Conservation (phyloP, 139 green algal species). For the Chlamydomonas sphaeroides region DNA sequence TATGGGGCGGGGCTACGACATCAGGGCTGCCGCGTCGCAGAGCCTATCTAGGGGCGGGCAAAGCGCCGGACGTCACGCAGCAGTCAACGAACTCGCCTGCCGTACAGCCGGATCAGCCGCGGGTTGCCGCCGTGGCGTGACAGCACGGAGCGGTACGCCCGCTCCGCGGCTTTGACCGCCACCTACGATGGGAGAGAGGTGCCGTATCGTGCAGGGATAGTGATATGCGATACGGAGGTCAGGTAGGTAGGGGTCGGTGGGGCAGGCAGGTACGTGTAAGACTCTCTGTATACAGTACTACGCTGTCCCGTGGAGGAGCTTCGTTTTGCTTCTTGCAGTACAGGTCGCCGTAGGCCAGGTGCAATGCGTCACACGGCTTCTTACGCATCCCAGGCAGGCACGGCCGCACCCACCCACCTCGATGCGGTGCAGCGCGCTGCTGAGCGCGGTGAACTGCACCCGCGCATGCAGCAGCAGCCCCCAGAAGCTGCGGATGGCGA, state of each 20-base stretch:
- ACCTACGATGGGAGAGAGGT: not conserved
- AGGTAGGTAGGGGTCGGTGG: not conserved
- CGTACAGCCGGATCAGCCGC: slow-evolving; percentile 25
- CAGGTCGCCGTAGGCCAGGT: not conserved
- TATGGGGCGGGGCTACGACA: too few relatives aligned
- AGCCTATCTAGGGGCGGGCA: too few relatives aligned
- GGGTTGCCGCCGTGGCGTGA: not conserved
- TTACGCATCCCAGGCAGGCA: not conserved
- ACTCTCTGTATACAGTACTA: too few relatives aligned
- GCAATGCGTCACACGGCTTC: too few relatives aligned
- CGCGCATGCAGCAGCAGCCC: not conserved
- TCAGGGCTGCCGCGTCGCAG: too few relatives aligned
- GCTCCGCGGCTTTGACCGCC: not conserved
- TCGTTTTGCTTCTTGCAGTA: not conserved
- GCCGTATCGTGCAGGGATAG: not conserved
- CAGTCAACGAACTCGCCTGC: too few relatives aligned
- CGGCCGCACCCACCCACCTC: too few relatives aligned
- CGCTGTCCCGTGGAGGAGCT: not conserved
- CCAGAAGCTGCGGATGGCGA: slow-evolving; percentile 36
- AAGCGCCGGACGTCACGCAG: too few relatives aligned
- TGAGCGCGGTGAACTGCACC: not conserved
- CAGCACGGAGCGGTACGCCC: slow-evolving; percentile 14
- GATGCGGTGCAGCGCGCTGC: not conserved
- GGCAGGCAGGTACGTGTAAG: not conserved
- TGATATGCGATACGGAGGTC: not conserved